phyloP scores from a whole-genome alignment of 805 yeast species.

The Candida pseudoglaebosa region DNA sequence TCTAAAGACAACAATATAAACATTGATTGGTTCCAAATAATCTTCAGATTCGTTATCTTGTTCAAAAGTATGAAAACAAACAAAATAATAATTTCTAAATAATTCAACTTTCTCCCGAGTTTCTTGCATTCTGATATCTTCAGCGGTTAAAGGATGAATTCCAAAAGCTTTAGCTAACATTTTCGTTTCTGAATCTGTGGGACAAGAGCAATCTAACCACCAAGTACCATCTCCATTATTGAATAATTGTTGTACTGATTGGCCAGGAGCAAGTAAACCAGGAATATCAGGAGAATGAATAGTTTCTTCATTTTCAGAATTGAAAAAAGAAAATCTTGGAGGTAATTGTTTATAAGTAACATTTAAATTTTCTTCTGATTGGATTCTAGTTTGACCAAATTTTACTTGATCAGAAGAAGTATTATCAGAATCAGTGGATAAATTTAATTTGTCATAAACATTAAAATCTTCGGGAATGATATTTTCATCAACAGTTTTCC shows the following conservation, averaged over 20 bases:
- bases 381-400: slow-evolving; percentile 36
- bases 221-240: slow-evolving; percentile 73
- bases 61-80: slow-evolving; percentile 95
- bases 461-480: not conserved
- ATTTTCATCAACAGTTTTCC: slow-evolving; percentile 1
- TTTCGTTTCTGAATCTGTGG: slow-evolving; percentile 93
- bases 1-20: slow-evolving; percentile 61
- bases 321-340: slow-evolving; percentile 80
- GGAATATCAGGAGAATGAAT: slow-evolving; percentile 86
- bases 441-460: slow-evolving; percentile 8
- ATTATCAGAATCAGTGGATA: slow-evolving; percentile 14
- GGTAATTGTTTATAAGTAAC: slow-evolving; percentile 33
- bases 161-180: slow-evolving; percentile 90
- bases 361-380: slow-evolving; percentile 16
- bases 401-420: slow-evolving; percentile 30
- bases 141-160: slow-evolving; percentile 96
- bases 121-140: slow-evolving; percentile 95
- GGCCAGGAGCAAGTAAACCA: slow-evolving; percentile 62
- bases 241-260: slow-evolving; percentile 66
- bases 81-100: slow-evolving; percentile 86
- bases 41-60: slow-evolving; percentile 78
- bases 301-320: slow-evolving; percentile 79
- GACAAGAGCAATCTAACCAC: slow-evolving; percentile 96
- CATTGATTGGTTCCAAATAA: slow-evolving; percentile 75
- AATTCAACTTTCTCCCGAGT: slow-evolving; percentile 96